These are phyloP conservation scores for Cymbidium sinense DNA, from an alignment of 106 monocot genomes.

Conservation along the genomic window DNA sequence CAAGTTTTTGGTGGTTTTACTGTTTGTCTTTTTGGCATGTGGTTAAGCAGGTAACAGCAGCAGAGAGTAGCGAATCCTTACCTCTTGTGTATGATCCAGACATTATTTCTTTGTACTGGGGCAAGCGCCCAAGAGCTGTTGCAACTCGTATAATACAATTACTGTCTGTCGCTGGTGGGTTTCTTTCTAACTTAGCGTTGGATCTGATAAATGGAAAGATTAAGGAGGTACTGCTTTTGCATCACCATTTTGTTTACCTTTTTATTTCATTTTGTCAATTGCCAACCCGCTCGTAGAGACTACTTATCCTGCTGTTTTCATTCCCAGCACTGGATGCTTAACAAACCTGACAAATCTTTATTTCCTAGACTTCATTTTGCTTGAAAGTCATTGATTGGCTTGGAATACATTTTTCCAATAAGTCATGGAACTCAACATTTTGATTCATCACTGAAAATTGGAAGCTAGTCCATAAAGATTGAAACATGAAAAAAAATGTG, in stretches of 20 bases:
- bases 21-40: neutral
- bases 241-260: neutral
- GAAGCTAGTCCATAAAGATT: neutral
- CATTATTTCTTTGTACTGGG: slow-evolving; percentile 78
- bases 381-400: neutral
- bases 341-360: neutral
- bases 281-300: neutral
- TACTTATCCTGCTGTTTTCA: neutral
- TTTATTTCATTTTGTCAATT: slow-evolving; percentile 3
- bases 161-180: slow-evolving; percentile 91
- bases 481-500: neutral
- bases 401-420: neutral
- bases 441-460: neutral
- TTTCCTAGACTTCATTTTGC: neutral
- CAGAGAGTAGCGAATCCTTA: slow-evolving; percentile 47
- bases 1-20: neutral
- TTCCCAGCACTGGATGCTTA: neutral
- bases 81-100: slow-evolving; percentile 89
- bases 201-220: slow-evolving; percentile 86
- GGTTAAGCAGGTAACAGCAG: slow-evolving; percentile 36
- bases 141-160: slow-evolving; percentile 90
- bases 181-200: slow-evolving; percentile 64
- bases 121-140: slow-evolving; percentile 84
- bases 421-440: neutral
- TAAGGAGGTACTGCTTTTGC: slow-evolving; percentile 64